Evolutionary conservation across 1,284 basidiomycete species (phyloP), one percentile per base, ranked within the genome.

Genomic region (Cryptococcus jaspeensis): DNA sequence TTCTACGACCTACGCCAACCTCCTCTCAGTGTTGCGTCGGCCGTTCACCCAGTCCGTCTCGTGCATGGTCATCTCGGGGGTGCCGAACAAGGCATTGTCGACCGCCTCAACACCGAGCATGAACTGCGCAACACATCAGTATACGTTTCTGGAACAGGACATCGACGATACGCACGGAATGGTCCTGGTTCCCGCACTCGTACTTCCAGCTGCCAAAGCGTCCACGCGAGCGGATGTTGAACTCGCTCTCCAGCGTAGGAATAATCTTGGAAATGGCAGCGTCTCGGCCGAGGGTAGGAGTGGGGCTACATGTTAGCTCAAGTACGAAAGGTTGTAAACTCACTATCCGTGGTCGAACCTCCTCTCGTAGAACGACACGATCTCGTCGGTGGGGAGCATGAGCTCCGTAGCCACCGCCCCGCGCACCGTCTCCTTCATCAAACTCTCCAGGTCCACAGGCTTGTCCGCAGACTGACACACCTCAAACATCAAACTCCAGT

Each of bases 161-260:
- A 25, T n/a, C 15, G 15, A 20, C 18, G n/a, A 16, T n/a, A 65
- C 67, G 52, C 52, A 69, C 59, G 2, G 77, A 79, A 63, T 82
- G 81, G 63, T 82, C 81, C 66, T 82, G 81, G 65, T 82, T 82
- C 1, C 80, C 81, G 9, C 79, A 78, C 67, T 81, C 79, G 68
- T 80, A 81, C 66, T 79, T 79, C 79, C 81, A 82, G 44, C 77
- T 79, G n/a, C 81, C 81, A 65, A 82, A 82, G 49, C 81, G 73
- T 39, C 81, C 81, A 50, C 81, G 75, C 18, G 76, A 79, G 66
- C 76, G 75, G 53, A 82, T 80, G 50, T 71, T 70, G 48, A 72
- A 66, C 16, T 61, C 69, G 52, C 81, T 76, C 59, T 72, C 67
- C 38, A 82, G 67, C 22, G 67, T 69, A 2, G 81, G 81, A 36